Base-by-base conservation (phyloP, 1,284 basidiomycete species). In the Peniophora sp. region DNA sequence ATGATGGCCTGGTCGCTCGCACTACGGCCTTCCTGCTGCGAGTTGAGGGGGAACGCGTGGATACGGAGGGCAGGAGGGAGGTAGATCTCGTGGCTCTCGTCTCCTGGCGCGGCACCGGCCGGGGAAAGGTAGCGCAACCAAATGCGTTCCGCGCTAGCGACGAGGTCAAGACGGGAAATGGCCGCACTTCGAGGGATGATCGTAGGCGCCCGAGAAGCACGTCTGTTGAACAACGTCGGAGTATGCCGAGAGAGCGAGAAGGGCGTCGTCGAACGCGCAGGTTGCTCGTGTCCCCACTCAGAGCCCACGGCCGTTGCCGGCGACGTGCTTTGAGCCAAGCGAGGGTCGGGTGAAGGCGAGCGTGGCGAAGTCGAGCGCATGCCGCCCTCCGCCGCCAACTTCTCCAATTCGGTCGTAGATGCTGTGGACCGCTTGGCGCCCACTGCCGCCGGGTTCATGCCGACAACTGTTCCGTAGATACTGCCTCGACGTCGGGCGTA, bases 61-160 rank as follows among this genome's bases (percentile, higher is more conserved):
- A 93, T 83, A 47, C 91, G 85, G 27, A 93, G 75, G 22, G 86
- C 75, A 1, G 88, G 87, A 0, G 96, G 96, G 17, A 99, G 85
- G 67, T 98, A 97, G 54, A 99, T 95, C 70, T 98, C 96, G 63
- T 89, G 87, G 63, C 83, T 87, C 66, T 88, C 84, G 53, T 82
- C 75, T 16, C 45, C 50, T 19, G 55, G 53, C 19, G 56, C 48
- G 12, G 52, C 51, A 43, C 55, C 55, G 8, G 50, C 50, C 16
- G 52, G 55, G 3, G 85, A 85, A 53, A 99, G 83, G 70, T 98
- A 99, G 45, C 93, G 83, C 61, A 89, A 86, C 72, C 88, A 98
- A 62, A 99, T 97, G 60, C 93, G 87, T 65, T 98, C 96, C 14
- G 96, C 96, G 36, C 89, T 92, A 16, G 87, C 89, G 58, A 97